Conservation (phyloP, 495 filamentous ascomycete species). For the Talaromyces thailandensis region DNA sequence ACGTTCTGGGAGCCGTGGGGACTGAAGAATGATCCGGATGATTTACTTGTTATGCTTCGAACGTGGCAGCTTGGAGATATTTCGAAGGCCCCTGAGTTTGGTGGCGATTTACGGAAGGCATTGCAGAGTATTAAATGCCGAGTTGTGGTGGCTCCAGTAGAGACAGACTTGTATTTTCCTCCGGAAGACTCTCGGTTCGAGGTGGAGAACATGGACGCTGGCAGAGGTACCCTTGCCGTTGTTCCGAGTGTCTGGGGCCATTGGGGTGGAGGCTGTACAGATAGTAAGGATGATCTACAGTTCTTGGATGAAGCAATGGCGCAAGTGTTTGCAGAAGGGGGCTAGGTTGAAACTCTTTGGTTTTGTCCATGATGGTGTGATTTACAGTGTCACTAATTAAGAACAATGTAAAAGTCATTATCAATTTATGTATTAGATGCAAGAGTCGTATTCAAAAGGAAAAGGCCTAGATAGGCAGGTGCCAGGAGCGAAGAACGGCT, state of each 20-base stretch:
- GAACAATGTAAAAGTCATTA: no score
- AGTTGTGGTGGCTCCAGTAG: constrained; percentile 51
- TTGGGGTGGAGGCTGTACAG: constrained; percentile 56
- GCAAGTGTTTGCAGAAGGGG: constrained; percentile 31
- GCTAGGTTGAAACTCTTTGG: neutral
- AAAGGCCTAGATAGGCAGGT: no score
- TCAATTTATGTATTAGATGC: no score
- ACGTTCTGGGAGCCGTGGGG: constrained; percentile 65
- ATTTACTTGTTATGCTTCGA: constrained; percentile 55
- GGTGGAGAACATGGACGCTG: constrained; percentile 52
- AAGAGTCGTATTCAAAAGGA: no score
- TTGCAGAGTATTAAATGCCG: constrained; percentile 62
- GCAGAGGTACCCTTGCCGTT: constrained; percentile 45
- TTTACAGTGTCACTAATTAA: no score
- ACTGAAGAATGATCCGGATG: constrained; percentile 60
- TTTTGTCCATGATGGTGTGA: neutral
- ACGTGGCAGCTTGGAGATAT: constrained; percentile 70
- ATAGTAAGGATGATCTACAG: constrained; percentile 53
- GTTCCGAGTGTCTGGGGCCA: constrained; percentile 63
- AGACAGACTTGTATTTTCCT: constrained; percentile 71
- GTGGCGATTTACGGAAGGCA: constrained; percentile 54
- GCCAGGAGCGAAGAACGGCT: no score
- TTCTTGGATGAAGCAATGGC: constrained; percentile 56
- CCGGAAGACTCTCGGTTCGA: constrained; percentile 64
- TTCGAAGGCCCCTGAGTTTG: constrained; percentile 52